These are phyloP conservation scores for Hypericum androsaemum DNA, from an alignment of 345 rosid genomes.

Conservation along the genomic window DNA sequence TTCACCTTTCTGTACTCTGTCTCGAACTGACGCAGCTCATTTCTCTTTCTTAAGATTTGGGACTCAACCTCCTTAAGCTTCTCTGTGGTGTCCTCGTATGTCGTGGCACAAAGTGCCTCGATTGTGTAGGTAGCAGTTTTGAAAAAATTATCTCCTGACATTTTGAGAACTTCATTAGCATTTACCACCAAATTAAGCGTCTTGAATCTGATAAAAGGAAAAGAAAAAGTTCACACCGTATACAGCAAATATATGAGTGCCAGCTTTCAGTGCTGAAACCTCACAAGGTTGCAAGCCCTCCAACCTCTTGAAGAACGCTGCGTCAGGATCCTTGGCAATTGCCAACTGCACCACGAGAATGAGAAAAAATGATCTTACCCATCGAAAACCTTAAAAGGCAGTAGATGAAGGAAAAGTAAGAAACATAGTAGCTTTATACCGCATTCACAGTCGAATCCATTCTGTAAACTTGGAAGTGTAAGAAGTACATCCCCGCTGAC, in stretches of 20 bases:
- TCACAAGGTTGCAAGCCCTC: slow-evolving; percentile 99
- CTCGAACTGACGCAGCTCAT: slow-evolving; percentile 86
- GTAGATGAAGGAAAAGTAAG: not conserved
- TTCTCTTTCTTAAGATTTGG: slow-evolving; percentile 83
- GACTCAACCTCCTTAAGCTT: slow-evolving; percentile 86
- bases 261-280: slow-evolving; percentile 87
- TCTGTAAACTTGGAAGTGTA: slow-evolving; percentile 98
- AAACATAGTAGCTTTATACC: slow-evolving; percentile 31
- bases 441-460: slow-evolving; percentile 95
- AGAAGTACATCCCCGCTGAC: slow-evolving; percentile 97
- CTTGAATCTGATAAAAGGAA: slow-evolving; percentile 2
- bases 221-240: slow-evolving; percentile 47
- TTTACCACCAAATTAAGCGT: not conserved
- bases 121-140: slow-evolving; percentile 87
- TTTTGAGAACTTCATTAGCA: slow-evolving; percentile 17
- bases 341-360: slow-evolving; percentile 54
- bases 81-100: slow-evolving; percentile 64
- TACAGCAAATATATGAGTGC: slow-evolving; percentile 97
- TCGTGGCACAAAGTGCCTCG: slow-evolving; percentile 90
- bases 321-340: slow-evolving; percentile 95
- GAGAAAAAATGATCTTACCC: slow-evolving; percentile 7
- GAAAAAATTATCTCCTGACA: slow-evolving; percentile 92
- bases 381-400: slow-evolving; percentile 4
- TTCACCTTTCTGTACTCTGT: slow-evolving; percentile 86
- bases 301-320: slow-evolving; percentile 90